A percentile compares a stretch with the other conserved stretches of the same genome.
These are phyloP conservation scores for Pisolithus thermaeus DNA, from an alignment of 1,284 basidiomycete species.

Conservation along the genomic window DNA sequence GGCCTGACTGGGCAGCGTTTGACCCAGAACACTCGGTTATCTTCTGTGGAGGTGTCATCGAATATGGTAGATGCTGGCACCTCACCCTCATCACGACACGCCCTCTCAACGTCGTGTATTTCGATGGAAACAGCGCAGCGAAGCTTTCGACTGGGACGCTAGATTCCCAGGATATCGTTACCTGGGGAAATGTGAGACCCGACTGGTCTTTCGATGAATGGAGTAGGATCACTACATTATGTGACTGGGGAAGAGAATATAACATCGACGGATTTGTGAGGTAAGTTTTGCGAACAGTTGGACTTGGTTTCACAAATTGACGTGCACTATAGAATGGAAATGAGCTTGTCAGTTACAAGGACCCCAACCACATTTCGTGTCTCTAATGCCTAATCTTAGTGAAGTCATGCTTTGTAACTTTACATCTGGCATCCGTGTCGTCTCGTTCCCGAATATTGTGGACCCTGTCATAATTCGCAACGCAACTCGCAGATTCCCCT, in stretches of 20 bases:
- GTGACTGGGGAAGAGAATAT: constrained; percentile 30
- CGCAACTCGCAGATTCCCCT: no score
- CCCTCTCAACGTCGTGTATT: constrained; percentile 41
- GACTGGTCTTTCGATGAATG: constrained; percentile 19
- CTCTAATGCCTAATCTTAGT: constrained; percentile 23
- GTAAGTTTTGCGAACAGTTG: constrained; percentile 11
- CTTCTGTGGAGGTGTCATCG: constrained; percentile 23
- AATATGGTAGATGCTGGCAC: constrained; percentile 29
- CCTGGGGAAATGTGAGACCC: constrained; percentile 27
- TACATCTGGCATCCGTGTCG: constrained; percentile 33
- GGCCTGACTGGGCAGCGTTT: constrained; percentile 38
- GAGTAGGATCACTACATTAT: constrained; percentile 28
- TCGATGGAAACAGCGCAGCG: constrained; percentile 38
- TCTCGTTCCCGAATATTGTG: constrained; percentile 28
- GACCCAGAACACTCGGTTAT: constrained; percentile 41
- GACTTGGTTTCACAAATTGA: neutral
- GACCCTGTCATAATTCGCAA: constrained; percentile 24
- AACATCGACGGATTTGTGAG: constrained; percentile 36
- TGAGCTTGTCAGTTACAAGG: constrained; percentile 37
- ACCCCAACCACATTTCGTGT: neutral
- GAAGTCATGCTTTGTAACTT: constrained; percentile 51
- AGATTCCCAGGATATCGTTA: constrained; percentile 40
- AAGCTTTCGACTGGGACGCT: constrained; percentile 32
- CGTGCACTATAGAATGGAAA: constrained; percentile 35
- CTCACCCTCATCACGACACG: constrained; percentile 33